A percentile compares a stretch with the other conserved stretches of the same genome.
Evolutionary conservation across 805 yeast genomes (phyloP).

Genomic region (Blastobotrys mokoenaii): DNA sequence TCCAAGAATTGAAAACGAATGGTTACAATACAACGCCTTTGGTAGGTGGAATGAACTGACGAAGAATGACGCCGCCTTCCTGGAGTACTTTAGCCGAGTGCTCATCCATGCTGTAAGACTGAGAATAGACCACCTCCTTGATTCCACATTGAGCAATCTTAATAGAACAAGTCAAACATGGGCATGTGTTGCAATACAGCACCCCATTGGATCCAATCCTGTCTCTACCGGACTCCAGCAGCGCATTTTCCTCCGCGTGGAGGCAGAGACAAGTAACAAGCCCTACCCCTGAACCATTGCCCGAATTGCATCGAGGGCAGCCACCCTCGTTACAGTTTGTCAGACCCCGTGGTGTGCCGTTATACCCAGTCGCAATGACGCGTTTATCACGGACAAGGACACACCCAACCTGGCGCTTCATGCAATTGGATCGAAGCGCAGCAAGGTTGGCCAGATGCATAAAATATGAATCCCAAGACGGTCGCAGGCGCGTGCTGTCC

Average conservation of each 20-base stretch:
- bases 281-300: slow-evolving; percentile 50
- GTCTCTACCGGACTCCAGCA: slow-evolving; percentile 88
- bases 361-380: slow-evolving; percentile 93
- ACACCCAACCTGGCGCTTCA: slow-evolving; percentile 96
- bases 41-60: slow-evolving; percentile 47
- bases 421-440: slow-evolving; percentile 86
- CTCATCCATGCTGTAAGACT: slow-evolving; percentile 85
- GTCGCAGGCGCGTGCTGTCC: slow-evolving; percentile 62
- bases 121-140: slow-evolving; percentile 85
- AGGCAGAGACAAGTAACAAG: slow-evolving; percentile 83
- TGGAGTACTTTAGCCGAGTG: slow-evolving; percentile 61
- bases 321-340: slow-evolving; percentile 94
- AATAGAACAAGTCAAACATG: slow-evolving; percentile 91
- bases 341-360: slow-evolving; percentile 90
- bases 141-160: slow-evolving; percentile 93
- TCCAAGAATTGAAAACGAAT: no score
- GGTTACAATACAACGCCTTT: slow-evolving; percentile 17
- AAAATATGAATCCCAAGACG: slow-evolving; percentile 94
- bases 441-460: slow-evolving; percentile 92
- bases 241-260: slow-evolving; percentile 96
- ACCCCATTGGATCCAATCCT: slow-evolving; percentile 57
- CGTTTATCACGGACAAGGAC: slow-evolving; percentile 80
- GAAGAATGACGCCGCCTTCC: slow-evolving; percentile 62
- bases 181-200: slow-evolving; percentile 90
- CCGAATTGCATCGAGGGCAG: slow-evolving; percentile 78